phyloP scores from a whole-genome alignment of 345 rosid species.

The Excoecaria cochinchinensis region DNA sequence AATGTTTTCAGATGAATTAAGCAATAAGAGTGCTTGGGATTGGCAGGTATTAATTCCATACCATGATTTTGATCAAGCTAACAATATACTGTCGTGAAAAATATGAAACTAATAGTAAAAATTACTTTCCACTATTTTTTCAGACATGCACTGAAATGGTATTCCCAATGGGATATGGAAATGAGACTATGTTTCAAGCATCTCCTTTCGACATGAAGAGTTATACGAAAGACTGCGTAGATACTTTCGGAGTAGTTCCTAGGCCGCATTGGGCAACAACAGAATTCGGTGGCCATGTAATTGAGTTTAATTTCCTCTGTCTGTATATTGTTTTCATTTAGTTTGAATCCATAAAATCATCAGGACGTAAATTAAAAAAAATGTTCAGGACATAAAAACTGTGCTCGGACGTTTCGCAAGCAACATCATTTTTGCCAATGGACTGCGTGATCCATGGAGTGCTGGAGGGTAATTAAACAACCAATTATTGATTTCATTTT shows the following conservation, averaged over 20 bases:
- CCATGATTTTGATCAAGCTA: neutral
- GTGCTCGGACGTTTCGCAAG: slow-evolving; percentile 42
- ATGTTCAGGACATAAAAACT: slow-evolving; percentile 39
- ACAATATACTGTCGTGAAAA: too few relatives aligned
- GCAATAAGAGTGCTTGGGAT: slow-evolving; percentile 32
- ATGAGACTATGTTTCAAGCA: slow-evolving; percentile 30
- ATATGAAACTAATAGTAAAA: neutral
- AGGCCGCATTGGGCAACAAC: slow-evolving; percentile 31
- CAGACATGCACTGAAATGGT: slow-evolving; percentile 34
- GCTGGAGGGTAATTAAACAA: slow-evolving; percentile 40
- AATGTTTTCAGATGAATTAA: neutral
- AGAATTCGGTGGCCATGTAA: slow-evolving; percentile 10
- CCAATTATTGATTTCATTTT: neutral
- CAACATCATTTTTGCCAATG: slow-evolving; percentile 55
- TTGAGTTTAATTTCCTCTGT: neutral
- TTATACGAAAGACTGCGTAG: slow-evolving; percentile 10
- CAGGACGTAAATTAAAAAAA: slow-evolving; percentile 34
- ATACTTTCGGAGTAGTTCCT: slow-evolving; percentile 17
- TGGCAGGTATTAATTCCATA: slow-evolving; percentile 37
- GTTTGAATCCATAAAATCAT: neutral
- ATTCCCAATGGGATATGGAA: slow-evolving; percentile 19
- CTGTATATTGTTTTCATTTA: neutral
- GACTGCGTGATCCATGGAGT: slow-evolving; percentile 49
- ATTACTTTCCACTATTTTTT: neutral
- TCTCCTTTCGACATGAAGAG: slow-evolving; percentile 22